A percentile compares a stretch with the other conserved stretches of the same genome.
Evolutionary conservation across 805 yeast genomes (phyloP).

Genomic region (Saccharomycopsis fermentans): DNA sequence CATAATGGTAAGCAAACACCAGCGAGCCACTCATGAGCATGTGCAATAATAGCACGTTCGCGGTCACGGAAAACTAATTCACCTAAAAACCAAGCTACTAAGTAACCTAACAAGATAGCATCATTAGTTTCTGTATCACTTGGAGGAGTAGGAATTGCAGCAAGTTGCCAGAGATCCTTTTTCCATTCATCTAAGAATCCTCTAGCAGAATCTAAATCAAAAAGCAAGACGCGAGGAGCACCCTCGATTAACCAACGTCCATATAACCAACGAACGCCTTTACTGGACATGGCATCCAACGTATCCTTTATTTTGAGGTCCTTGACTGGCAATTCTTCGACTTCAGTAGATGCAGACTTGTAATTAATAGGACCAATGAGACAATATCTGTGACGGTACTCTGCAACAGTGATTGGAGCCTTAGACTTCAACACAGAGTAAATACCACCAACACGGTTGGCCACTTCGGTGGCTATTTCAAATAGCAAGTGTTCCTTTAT

Average conservation of each 20-base stretch:
- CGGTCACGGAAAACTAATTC: slow-evolving; percentile 80
- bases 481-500: slow-evolving; percentile 78
- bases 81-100: slow-evolving; percentile 95
- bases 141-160: slow-evolving; percentile 90
- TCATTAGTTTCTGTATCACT: slow-evolving; percentile 84
- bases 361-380: slow-evolving; percentile 79
- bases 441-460: slow-evolving; percentile 95
- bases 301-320: slow-evolving; percentile 46
- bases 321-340: slow-evolving; percentile 58
- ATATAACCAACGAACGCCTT: slow-evolving; percentile 77
- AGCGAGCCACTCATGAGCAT: slow-evolving; percentile 97
- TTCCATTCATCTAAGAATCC: slow-evolving; percentile 84
- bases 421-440: slow-evolving; percentile 93
- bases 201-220: slow-evolving; percentile 71
- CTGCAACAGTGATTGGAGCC: slow-evolving; percentile 93
- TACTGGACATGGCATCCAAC: slow-evolving; percentile 64
- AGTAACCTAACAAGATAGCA: slow-evolving; percentile 84
- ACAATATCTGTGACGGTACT: slow-evolving; percentile 78
- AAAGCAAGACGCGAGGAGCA: slow-evolving; percentile 85
- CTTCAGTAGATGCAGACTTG: slow-evolving; percentile 66
- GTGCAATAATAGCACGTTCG: slow-evolving; percentile 83
- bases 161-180: slow-evolving; percentile 79
- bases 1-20: slow-evolving; percentile 93
- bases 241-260: slow-evolving; percentile 98
- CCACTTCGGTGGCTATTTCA: slow-evolving; percentile 95